Percentiles rank a stretch among this genome's conserved stretches.
phyloP scores from a whole-genome alignment of 345 rosid species.

The Euclidium syriacum region DNA sequence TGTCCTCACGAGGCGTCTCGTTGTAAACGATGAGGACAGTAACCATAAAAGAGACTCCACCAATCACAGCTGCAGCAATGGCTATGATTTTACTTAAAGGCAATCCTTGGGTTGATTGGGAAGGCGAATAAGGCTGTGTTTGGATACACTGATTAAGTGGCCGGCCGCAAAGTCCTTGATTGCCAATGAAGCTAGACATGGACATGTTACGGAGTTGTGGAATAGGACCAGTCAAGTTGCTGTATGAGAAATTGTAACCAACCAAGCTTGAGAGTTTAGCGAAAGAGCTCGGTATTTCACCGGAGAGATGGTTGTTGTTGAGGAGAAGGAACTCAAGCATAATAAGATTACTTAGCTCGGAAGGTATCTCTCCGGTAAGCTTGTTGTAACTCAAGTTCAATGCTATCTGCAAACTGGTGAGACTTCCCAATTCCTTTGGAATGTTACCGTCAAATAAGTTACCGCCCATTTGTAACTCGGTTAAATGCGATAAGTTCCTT shows the following conservation, averaged over 20 bases:
- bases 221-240: slow-evolving; percentile 50
- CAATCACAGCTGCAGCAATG: slow-evolving; percentile 46
- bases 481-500: slow-evolving; percentile 49
- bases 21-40: slow-evolving; percentile 42
- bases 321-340: slow-evolving; percentile 48
- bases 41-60: slow-evolving; percentile 54
- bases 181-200: slow-evolving; percentile 43
- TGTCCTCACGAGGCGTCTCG: slow-evolving; percentile 42
- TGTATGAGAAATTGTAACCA: slow-evolving; percentile 70
- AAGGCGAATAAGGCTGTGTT: slow-evolving; percentile 23
- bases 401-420: slow-evolving; percentile 64
- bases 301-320: slow-evolving; percentile 57
- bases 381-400: slow-evolving; percentile 67
- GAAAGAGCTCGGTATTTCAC: slow-evolving; percentile 54
- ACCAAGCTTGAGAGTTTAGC: slow-evolving; percentile 50
- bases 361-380: slow-evolving; percentile 55
- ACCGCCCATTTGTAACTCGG: slow-evolving; percentile 72
- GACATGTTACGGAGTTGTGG: slow-evolving; percentile 35
- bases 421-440: slow-evolving; percentile 48
- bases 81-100: slow-evolving; percentile 43
- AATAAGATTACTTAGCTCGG: slow-evolving; percentile 53
- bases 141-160: slow-evolving; percentile 41
- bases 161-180: slow-evolving; percentile 55
- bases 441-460: slow-evolving; percentile 49
- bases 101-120: slow-evolving; percentile 11